Evolutionary conservation across 2,329 filamentous ascomycete genomes (phyloP).

Genomic region (Stachybotrys echinatus): DNA sequence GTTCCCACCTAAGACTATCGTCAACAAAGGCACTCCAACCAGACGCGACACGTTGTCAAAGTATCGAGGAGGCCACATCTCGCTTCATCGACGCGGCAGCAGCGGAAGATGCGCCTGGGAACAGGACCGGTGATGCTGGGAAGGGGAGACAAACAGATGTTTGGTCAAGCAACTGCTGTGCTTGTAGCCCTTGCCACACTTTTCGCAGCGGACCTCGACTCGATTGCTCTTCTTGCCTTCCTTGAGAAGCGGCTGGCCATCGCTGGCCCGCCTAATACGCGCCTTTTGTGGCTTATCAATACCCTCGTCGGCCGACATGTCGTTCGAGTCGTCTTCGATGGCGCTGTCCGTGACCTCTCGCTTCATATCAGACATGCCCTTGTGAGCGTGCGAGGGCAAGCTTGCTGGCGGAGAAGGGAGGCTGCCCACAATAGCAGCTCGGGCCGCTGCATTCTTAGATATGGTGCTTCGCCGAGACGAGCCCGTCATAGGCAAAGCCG

Average conservation of each 20-base stretch:
- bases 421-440: conserved; percentile 48
- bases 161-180: conserved; percentile 99
- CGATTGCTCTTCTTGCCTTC: conserved; percentile 79
- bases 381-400: conserved; percentile 56
- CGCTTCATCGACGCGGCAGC: background rate
- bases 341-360: conserved; percentile 52
- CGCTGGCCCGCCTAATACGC: conserved; percentile 64
- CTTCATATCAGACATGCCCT: conserved; percentile 44
- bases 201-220: conserved; percentile 89
- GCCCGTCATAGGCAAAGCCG: conserved; percentile 52
- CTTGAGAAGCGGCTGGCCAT: conserved; percentile 78
- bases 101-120: background rate
- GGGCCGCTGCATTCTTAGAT: conserved; percentile 56
- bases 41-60: background rate
- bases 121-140: conserved; percentile 18
- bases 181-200: conserved; percentile 99
- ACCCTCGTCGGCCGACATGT: conserved; percentile 51
- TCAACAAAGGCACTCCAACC: conserved; percentile 17
- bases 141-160: conserved; percentile 89
- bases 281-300: conserved; percentile 42
- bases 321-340: conserved; percentile 63
- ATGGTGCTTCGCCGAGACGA: conserved; percentile 61
- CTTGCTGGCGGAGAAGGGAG: conserved; percentile 62
- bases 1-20: conserved; percentile 76
- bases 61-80: background rate